These are phyloP conservation scores for Magnolia changhungtana DNA, from an alignment of 164 flowering plant species.

Conservation along the genomic window DNA sequence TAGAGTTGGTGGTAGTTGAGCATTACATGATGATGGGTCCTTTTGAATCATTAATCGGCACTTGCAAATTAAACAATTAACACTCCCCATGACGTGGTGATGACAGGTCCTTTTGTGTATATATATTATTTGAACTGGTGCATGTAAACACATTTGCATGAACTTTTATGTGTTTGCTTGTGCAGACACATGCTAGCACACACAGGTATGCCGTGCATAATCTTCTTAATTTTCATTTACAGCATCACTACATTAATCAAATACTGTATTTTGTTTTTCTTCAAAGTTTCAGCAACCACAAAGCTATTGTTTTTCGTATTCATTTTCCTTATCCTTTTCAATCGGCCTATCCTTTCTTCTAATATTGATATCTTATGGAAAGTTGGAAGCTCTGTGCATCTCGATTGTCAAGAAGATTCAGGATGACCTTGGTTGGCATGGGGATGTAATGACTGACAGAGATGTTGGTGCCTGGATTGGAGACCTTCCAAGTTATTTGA, in stretches of 20 bases:
- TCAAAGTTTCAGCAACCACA: not conserved
- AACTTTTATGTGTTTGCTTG: not conserved
- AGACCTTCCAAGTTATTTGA: slow-evolving; percentile 58
- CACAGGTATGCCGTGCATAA: not conserved
- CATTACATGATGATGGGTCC: no score
- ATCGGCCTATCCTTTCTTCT: not conserved
- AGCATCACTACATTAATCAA: not conserved
- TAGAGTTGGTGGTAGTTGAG: no score
- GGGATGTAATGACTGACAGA: slow-evolving; percentile 36
- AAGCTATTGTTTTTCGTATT: not conserved
- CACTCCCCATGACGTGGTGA: no score
- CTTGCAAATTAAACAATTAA: not conserved
- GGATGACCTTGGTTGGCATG: slow-evolving; percentile 64
- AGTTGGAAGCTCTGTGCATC: slow-evolving; percentile 63
- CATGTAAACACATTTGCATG: no score
- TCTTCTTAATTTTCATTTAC: not conserved
- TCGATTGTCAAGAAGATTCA: slow-evolving; percentile 51
- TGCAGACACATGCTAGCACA: not conserved
- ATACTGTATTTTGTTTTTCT: not conserved
- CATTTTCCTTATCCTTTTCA: not conserved
- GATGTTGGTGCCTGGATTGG: slow-evolving; percentile 73
- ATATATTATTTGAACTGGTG: no score
- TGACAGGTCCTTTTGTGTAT: no score
- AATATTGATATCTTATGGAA: slow-evolving; percentile 14
- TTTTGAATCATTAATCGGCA: not conserved